Percentiles rank a stretch among this genome's conserved stretches.
phyloP scores from a whole-genome alignment of 768 basidiomycete species.

The Hydnomerulius pinastri region DNA sequence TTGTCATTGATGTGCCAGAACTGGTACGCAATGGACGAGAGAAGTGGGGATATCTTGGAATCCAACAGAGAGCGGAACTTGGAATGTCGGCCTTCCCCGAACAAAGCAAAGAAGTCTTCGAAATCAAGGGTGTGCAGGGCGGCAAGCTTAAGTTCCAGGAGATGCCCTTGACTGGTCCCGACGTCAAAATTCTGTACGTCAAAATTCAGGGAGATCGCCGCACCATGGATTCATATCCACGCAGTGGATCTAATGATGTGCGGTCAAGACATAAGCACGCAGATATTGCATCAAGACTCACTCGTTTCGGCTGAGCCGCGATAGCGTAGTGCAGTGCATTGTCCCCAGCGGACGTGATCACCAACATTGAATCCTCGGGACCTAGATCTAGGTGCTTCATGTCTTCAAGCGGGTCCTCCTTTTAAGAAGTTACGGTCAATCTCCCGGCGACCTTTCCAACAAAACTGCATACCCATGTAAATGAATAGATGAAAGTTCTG shows the following conservation, averaged over 20 bases:
- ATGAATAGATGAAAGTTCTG: constrained; percentile 62
- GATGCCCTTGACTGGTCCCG: constrained; percentile 61
- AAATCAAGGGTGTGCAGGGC: constrained; percentile 56
- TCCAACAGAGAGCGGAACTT: constrained; percentile 64
- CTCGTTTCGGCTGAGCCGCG: constrained; percentile 55
- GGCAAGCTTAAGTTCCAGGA: constrained; percentile 79
- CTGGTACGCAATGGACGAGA: constrained; percentile 73
- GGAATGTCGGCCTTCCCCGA: constrained; percentile 63
- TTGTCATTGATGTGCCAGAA: constrained; percentile 70
- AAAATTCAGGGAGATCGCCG: neutral
- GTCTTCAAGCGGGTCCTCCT: constrained; percentile 79
- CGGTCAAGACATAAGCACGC: neutral
- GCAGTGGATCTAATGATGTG: constrained; percentile 52
- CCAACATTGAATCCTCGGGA: constrained; percentile 64
- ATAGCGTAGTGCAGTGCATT: constrained; percentile 82
- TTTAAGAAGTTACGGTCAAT: constrained; percentile 8
- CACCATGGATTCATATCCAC: constrained; percentile 75
- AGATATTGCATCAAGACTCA: constrained; percentile 22
- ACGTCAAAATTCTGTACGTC: neutral
- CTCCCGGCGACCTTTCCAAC: neutral
- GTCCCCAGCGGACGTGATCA: constrained; percentile 79
- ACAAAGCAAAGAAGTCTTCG: constrained; percentile 65
- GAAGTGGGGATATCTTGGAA: constrained; percentile 58
- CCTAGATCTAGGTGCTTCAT: constrained; percentile 62
- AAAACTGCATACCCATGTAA: constrained; percentile 50